Conservation (phyloP, 495 filamentous ascomycete genomes). For the Jackrogersella multiformis region DNA sequence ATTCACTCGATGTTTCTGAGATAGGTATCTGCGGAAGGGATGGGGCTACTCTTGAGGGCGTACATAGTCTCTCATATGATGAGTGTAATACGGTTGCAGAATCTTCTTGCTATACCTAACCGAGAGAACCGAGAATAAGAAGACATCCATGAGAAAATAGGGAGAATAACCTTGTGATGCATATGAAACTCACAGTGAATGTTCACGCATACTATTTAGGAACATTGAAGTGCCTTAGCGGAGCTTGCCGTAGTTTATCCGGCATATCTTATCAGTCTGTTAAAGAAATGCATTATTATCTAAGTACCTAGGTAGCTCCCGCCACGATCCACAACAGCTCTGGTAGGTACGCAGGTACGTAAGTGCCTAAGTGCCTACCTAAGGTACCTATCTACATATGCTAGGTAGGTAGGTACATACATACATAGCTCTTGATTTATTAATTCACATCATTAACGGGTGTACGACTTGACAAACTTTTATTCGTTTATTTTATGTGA, state of each 20-base stretch:
- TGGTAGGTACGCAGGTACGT: slow-evolving; percentile 17
- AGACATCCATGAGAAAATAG: too few relatives aligned
- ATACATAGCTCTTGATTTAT: neutral
- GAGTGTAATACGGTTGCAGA: slow-evolving; percentile 10
- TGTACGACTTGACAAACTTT: slow-evolving; percentile 13
- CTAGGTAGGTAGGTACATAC: neutral
- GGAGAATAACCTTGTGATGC: too few relatives aligned
- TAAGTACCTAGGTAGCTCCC: slow-evolving; percentile 4
- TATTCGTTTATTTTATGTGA: slow-evolving; percentile 6
- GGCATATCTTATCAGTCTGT: slow-evolving; percentile 26
- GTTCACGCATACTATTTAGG: neutral
- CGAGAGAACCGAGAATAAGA: neutral
- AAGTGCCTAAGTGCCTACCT: slow-evolving; percentile 11
- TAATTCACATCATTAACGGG: slow-evolving; percentile 6
- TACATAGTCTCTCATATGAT: slow-evolving; percentile 15
- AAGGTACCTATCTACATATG: slow-evolving; percentile 23
- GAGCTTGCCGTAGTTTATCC: slow-evolving; percentile 10
- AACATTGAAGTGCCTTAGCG: neutral
- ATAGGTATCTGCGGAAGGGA: slow-evolving; percentile 19
- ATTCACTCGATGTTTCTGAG: slow-evolving; percentile 22
- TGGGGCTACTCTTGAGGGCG: slow-evolving; percentile 9
- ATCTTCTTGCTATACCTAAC: slow-evolving; percentile 12
- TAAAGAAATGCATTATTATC: too few relatives aligned
- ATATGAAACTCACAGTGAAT: neutral
- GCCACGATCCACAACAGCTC: slow-evolving; percentile 16